Conservation (phyloP, 2,329 filamentous ascomycete species). For the Raffaelea albimanens region DNA sequence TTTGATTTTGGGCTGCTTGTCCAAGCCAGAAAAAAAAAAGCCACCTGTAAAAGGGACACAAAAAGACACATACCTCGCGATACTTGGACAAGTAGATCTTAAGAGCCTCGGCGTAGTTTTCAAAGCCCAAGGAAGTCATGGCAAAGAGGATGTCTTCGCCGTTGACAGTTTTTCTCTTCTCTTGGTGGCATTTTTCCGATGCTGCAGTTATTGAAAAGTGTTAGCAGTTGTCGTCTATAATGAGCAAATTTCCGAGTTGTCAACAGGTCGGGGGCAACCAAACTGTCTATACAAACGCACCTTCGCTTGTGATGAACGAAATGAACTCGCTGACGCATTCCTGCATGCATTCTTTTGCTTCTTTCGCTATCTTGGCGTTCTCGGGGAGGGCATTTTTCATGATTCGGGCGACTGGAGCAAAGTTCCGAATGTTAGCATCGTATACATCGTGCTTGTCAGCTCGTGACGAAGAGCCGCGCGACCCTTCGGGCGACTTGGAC, state of each 20-base stretch:
- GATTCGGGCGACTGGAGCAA: conserved; percentile 92
- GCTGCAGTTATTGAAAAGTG: conserved; percentile 42
- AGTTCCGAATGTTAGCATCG: conserved; percentile 92
- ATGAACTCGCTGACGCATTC: conserved; percentile 99
- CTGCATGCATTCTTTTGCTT: conserved; percentile 99
- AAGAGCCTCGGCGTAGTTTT: conserved; percentile 95
- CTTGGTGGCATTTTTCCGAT: conserved; percentile 97
- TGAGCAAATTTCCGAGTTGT: too few relatives aligned
- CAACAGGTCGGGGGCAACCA: not conserved
- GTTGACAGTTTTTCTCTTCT: conserved; percentile 98
- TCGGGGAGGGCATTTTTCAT: conserved; percentile 98
- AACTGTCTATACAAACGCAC: conserved; percentile 40
- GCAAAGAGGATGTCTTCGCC: conserved; percentile 97
- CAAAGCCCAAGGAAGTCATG: conserved; percentile 97
- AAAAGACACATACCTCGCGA: conserved; percentile 69
- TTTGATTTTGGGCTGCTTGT: too few relatives aligned
- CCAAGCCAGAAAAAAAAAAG: conserved; percentile 6
- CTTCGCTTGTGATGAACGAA: conserved; percentile 98
- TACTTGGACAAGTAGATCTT: conserved; percentile 98
- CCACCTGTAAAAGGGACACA: too few relatives aligned
- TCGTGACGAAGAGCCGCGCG: conserved; percentile 32
- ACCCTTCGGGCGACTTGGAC: conserved; percentile 36
- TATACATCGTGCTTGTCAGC: conserved; percentile 43
- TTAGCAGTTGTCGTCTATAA: too few relatives aligned
- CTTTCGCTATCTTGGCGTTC: conserved; percentile 98